Conservation (phyloP, 129 eudicot species). For the Erigeron canadensis region DNA sequence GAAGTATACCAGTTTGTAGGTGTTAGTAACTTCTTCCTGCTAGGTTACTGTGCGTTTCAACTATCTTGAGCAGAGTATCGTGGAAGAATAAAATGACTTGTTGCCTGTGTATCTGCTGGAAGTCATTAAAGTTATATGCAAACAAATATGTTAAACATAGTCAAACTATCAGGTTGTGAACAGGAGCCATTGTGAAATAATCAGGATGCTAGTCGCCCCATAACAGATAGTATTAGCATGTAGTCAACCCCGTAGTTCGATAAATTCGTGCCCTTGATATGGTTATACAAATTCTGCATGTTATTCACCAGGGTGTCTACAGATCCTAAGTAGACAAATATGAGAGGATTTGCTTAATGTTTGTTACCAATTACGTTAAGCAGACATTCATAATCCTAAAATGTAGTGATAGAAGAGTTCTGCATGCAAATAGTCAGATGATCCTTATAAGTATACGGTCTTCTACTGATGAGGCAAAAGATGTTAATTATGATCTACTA, state of each 20-base stretch:
- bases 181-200: neutral
- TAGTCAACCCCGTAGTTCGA: neutral
- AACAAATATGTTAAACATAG: neutral
- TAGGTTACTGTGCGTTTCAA: conserved; percentile 2
- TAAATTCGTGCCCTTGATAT: neutral
- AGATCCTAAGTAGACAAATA: neutral
- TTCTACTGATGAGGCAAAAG: neutral
- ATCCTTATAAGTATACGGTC: neutral
- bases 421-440: conserved; percentile 1
- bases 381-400: neutral
- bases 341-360: neutral
- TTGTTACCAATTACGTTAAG: neutral
- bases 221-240: conserved; percentile 5
- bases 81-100: neutral
- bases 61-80: neutral
- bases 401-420: neutral
- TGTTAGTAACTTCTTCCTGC: neutral
- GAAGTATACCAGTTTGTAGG: neutral
- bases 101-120: neutral
- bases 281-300: conserved; percentile 4
- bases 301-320: conserved; percentile 1
- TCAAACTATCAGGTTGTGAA: conserved; percentile 17
- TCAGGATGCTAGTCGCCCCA: neutral
- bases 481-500: neutral
- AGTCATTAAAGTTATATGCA: neutral